Evolutionary conservation across 129 eudicot species (phyloP), one percentile per base, ranked within the genome.

Genomic region (Sambucus nigra): DNA sequence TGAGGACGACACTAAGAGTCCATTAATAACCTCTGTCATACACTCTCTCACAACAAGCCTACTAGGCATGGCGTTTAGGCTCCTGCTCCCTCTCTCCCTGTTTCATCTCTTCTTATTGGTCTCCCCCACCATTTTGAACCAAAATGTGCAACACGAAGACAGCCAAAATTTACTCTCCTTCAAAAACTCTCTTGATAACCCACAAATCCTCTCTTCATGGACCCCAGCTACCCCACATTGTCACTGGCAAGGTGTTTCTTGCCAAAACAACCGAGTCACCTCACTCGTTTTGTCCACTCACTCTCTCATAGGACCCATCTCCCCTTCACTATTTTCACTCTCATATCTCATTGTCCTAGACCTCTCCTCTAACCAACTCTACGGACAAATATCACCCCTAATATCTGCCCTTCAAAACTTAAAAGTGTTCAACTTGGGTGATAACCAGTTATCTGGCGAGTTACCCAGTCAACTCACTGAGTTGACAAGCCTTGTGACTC

Each of bases 161-260:
- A 52, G 25, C 25, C 70, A 61, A 5, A 50, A 13, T 9, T 51
- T 86, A 65, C 24, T 81, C 14, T 70, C 73, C 11, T 82, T 86
- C 82, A 78, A 73, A 59, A 50, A 65, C 64, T 75, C 87, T 1
- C 69, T 86, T 23, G 50, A 70, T 33, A 61, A 81, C 68, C 76
- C 93, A 1, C 35, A 58, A 39, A 8, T 44, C 24, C 84, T 86
- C 57, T 7, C 62, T 12, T 29, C 76, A 29, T 86, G 95, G 95
- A 62, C 70, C 49, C 69, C 53, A 5, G 21, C 32, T 1, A 58
- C 63, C 55, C 56, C 92, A 9, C 82, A 81, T 38, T 86, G 95
- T 63, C 47, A 64, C 42, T 86, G 95, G 95, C 44, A 67, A 19
- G 95, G 95, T 14, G 78, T 86, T 7, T 35, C 13, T 13, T 86